Conservation (phyloP, 495 filamentous ascomycete genomes). For the Aspergillus nanangensis region DNA sequence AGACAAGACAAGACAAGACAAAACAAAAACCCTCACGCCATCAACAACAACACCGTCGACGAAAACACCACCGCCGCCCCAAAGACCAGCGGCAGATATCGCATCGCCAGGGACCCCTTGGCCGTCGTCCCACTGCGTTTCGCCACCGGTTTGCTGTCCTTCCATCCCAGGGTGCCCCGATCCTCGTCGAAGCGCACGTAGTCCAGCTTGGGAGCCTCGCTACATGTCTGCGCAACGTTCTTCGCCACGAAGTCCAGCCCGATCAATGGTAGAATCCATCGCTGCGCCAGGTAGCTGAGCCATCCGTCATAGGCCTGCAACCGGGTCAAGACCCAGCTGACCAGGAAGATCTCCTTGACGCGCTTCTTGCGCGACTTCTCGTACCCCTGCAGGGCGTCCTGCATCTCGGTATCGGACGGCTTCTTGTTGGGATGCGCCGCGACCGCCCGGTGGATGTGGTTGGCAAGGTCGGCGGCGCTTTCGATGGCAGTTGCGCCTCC, state of each 20-base stretch:
- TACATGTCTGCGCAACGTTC: not conserved
- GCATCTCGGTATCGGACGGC: not conserved
- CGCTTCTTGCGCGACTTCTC: not conserved
- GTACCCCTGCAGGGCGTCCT: not conserved
- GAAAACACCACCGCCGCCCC: too few relatives aligned
- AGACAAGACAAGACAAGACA: too few relatives aligned
- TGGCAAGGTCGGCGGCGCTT: slow-evolving; percentile 31
- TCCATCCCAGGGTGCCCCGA: not conserved
- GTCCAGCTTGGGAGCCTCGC: not conserved
- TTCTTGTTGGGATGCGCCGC: not conserved
- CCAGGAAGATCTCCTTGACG: not conserved
- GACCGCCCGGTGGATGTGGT: slow-evolving; percentile 5
- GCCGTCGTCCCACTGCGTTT: too few relatives aligned
- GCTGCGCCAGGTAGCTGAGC: not conserved
- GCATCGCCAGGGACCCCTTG: too few relatives aligned
- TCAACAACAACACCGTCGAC: too few relatives aligned
- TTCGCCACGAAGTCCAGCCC: not conserved
- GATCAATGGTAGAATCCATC: not conserved
- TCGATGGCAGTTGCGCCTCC: slow-evolving; percentile 32
- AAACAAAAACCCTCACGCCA: too few relatives aligned
- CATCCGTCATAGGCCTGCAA: not conserved
- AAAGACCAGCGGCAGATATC: too few relatives aligned
- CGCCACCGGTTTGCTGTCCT: too few relatives aligned
- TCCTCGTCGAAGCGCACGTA: not conserved
- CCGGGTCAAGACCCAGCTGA: not conserved